Evolutionary conservation across 2,329 filamentous ascomycete genomes (phyloP).

Genomic region (Talaromyces sp.): DNA sequence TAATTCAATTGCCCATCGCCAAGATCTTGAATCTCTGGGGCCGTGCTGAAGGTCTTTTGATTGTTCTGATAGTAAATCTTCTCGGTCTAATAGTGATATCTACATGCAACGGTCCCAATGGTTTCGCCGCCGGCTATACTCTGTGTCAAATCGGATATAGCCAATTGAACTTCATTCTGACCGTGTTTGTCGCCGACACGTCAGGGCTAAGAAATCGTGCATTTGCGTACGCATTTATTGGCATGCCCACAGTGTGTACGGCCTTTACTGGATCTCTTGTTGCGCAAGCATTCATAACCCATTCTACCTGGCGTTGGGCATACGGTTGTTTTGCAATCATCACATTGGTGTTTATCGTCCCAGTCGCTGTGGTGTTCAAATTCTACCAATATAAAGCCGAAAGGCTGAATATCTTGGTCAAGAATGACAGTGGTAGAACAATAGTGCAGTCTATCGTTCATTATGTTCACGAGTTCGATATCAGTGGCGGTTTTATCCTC

Average conservation of each 20-base stretch:
- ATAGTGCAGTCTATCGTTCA: constrained; percentile 42
- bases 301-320: constrained; percentile 56
- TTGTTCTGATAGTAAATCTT: constrained; percentile 44
- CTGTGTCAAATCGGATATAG: constrained; percentile 55
- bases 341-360: constrained; percentile 49
- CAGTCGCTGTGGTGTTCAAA: constrained; percentile 50
- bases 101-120: constrained; percentile 52
- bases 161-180: constrained; percentile 50
- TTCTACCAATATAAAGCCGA: constrained; percentile 54
- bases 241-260: constrained; percentile 56
- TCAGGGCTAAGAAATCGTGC: constrained; percentile 55
- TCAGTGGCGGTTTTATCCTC: constrained; percentile 55
- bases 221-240: constrained; percentile 55
- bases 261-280: constrained; percentile 51
- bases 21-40: constrained; percentile 60
- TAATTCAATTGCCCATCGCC: constrained; percentile 55
- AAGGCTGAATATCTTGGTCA: constrained; percentile 46
- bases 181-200: constrained; percentile 58
- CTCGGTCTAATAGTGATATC: constrained; percentile 56
- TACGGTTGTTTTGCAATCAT: constrained; percentile 58
- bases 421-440: constrained; percentile 41
- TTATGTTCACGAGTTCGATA: constrained; percentile 59
- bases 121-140: constrained; percentile 58
- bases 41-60: constrained; percentile 52
- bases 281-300: constrained; percentile 43